Evolutionary conservation across 176 grass and related monocot genomes (phyloP).

Genomic region (bread wheat (Triticum aestivum)): IWGSC_CS_RefSeq_v2.1 NC_057801.1:527779448-527779947

Average conservation of each 20-base stretch:
- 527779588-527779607: constrained; percentile 26
- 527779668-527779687: constrained; percentile 64
- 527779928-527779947: too few species aligned
- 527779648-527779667: constrained; percentile 77
- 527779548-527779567: constrained; percentile 31
- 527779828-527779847: background rate
- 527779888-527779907: background rate
- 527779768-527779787: background rate
- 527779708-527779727: constrained; percentile 85
- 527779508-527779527: background rate
- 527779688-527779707: constrained; percentile 92
- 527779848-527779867: background rate
- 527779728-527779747: constrained; percentile 57
- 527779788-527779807: background rate
- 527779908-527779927: background rate
- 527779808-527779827: constrained; percentile 9
- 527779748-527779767: background rate
- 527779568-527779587: background rate
- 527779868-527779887: constrained; percentile 2
- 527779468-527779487: background rate
- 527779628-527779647: constrained; percentile 82
- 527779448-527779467: background rate
- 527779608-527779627: constrained; percentile 80
- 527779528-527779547: background rate
- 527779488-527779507: too few species aligned